Evolutionary conservation across 202 grass and related monocot genomes (phyloP).

Genomic region (Panicum virgatum): DNA sequence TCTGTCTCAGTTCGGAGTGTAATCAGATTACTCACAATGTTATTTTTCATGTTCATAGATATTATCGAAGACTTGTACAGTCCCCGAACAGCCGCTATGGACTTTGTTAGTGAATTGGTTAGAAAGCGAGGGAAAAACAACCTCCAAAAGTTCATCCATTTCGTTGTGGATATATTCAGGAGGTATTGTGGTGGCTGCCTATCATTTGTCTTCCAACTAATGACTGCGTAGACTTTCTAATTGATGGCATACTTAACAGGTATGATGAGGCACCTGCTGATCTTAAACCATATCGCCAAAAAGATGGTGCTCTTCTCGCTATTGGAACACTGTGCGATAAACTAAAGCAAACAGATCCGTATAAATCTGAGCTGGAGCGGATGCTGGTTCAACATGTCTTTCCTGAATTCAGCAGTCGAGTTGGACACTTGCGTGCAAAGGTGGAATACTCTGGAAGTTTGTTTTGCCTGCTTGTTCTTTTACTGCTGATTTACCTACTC

Average conservation of each 20-base stretch:
- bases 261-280: conserved; percentile 67
- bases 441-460: conserved; percentile 36
- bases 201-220: conserved; percentile 17
- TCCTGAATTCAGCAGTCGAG: conserved; percentile 66
- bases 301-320: conserved; percentile 96
- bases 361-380: conserved; percentile 73
- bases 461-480: conserved; percentile 8
- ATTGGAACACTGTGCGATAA: conserved; percentile 94
- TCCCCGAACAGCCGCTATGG: conserved; percentile 82
- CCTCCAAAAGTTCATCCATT: conserved; percentile 87
- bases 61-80: conserved; percentile 89
- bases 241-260: conserved; percentile 40
- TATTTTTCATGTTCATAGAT: conserved; percentile 45
- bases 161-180: conserved; percentile 72
- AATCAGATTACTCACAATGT: background rate
- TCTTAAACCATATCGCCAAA: conserved; percentile 74
- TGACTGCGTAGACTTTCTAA: conserved; percentile 30
- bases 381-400: conserved; percentile 89
- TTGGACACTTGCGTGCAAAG: conserved; percentile 86
- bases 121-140: conserved; percentile 77
- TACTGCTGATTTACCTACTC: background rate
- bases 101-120: conserved; percentile 87
- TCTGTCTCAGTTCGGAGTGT: background rate
- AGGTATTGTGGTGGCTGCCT: conserved; percentile 46
- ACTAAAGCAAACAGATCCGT: conserved; percentile 87